phyloP scores from a whole-genome alignment of 1,284 basidiomycete species.

The Stygiomarasmius scandens region DNA sequence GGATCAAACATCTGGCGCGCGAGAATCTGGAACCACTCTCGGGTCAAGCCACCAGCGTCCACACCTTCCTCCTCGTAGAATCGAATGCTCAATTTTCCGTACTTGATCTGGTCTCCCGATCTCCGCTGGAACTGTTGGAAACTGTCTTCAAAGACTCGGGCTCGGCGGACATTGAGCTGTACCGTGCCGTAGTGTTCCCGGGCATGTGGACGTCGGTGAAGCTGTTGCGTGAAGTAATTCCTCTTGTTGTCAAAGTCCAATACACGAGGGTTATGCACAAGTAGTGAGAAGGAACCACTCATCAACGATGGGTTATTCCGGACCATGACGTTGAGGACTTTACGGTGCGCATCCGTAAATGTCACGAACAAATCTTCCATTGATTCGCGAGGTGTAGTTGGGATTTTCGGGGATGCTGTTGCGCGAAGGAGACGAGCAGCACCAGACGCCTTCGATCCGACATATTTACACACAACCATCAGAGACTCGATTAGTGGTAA shows the following conservation, averaged over 20 bases:
- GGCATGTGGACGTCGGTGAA: slow-evolving; percentile 82
- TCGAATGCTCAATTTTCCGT: slow-evolving; percentile 95
- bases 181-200: slow-evolving; percentile 85
- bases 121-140: slow-evolving; percentile 91
- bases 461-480: slow-evolving; percentile 99
- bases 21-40: slow-evolving; percentile 98
- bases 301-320: slow-evolving; percentile 97
- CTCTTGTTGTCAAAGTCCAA: slow-evolving; percentile 99
- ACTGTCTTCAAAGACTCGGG: slow-evolving; percentile 96
- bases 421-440: slow-evolving; percentile 53
- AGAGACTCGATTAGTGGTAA: slow-evolving; percentile 92
- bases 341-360: slow-evolving; percentile 94
- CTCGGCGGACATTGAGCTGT: slow-evolving; percentile 90
- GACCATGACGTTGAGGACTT: slow-evolving; percentile 96
- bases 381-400: slow-evolving; percentile 66
- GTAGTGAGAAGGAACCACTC: slow-evolving; percentile 96
- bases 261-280: slow-evolving; percentile 95
- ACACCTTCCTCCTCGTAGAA: slow-evolving; percentile 99
- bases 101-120: slow-evolving; percentile 95
- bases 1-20: slow-evolving; percentile 99
- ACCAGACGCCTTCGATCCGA: slow-evolving; percentile 57
- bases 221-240: slow-evolving; percentile 96
- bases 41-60: slow-evolving; percentile 96
- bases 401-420: slow-evolving; percentile 68
- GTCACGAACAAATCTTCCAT: slow-evolving; percentile 90